Evolutionary conservation across 805 yeast species (phyloP), one percentile per base, ranked within the genome.

Genomic region (Metschnikowia similis): DNA sequence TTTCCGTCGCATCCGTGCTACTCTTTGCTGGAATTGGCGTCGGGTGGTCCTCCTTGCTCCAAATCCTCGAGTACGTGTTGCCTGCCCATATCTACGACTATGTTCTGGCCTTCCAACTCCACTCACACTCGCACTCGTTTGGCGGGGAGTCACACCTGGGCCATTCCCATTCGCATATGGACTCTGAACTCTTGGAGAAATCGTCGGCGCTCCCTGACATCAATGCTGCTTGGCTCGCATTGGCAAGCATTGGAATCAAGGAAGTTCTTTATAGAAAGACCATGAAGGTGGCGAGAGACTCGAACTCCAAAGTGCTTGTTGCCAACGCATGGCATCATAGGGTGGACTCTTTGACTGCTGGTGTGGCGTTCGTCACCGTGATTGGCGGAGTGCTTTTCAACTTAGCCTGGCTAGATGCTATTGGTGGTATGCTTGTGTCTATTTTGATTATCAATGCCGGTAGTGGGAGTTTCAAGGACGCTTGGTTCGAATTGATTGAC

Each of bases 251-350:
- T 52, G 80, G 77, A 3, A 79, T 90, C 37, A 94, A 94, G 64
- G 99, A 94, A 66, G 81, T 96, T 80, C 81, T 94, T 38, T 94
- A 82, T 69, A 82, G 82, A 51, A 87, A 89, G 10, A 94, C 99
- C 0, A 78, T 84, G 68, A 81, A 82, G 53, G 82, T 94, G 21
- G 99, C 97, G 1, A 74, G 75, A 44, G 73, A 79, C 53, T 79
- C 89, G 29, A 87, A 88, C 62, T 89, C 97, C 0, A 89, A 89
- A 54, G 98, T 94, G 3, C 75, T 94, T 43, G 83, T 89, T 45
- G 99, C 99, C 4, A 94, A 94, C 63, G 99, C 99, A 3, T 94
- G 99, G 98, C 99, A 94, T 66, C 99, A 94, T 64, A 78, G 99
- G 55, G 94, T 92, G 9, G 99, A 94, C 64, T 86, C 96, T 0